Evolutionary conservation across 305 asterid genomes (phyloP).

Genomic region (Fraxinus sp.): DNA sequence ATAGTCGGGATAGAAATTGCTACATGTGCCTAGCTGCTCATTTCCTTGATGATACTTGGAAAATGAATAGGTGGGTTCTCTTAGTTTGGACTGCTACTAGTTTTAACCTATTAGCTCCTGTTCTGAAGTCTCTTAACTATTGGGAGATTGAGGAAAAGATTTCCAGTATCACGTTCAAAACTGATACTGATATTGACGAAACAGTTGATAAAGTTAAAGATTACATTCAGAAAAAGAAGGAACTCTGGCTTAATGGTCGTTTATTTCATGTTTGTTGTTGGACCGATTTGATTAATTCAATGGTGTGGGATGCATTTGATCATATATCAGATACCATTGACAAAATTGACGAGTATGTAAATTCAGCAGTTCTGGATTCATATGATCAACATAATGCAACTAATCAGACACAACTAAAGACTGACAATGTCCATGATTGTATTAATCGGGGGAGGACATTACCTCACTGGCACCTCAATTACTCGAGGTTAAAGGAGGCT

Average conservation of each 20-base stretch:
- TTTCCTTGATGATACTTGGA: not conserved
- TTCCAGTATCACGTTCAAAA: not conserved
- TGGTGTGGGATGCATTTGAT: not conserved
- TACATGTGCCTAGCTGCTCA: not conserved
- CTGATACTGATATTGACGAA: not conserved
- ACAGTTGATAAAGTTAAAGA: not conserved
- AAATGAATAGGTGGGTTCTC: not conserved
- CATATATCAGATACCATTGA: not conserved
- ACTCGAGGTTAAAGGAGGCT: not conserved
- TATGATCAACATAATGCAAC: not conserved
- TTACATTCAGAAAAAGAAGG: not conserved
- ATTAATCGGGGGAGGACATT: not conserved
- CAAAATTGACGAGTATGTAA: not conserved
- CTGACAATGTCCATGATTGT: not conserved
- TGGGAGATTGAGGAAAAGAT: not conserved
- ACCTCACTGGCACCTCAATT: not conserved
- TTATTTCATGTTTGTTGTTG: not conserved
- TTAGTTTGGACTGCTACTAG: not conserved
- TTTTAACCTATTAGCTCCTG: not conserved
- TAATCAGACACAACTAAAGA: not conserved
- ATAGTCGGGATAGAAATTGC: not conserved
- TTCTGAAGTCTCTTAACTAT: not conserved
- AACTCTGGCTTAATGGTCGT: not conserved
- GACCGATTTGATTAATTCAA: not conserved
- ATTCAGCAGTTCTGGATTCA: not conserved